phyloP scores from a whole-genome alignment of 768 basidiomycete species.

The Lepiota subincarnata region DNA sequence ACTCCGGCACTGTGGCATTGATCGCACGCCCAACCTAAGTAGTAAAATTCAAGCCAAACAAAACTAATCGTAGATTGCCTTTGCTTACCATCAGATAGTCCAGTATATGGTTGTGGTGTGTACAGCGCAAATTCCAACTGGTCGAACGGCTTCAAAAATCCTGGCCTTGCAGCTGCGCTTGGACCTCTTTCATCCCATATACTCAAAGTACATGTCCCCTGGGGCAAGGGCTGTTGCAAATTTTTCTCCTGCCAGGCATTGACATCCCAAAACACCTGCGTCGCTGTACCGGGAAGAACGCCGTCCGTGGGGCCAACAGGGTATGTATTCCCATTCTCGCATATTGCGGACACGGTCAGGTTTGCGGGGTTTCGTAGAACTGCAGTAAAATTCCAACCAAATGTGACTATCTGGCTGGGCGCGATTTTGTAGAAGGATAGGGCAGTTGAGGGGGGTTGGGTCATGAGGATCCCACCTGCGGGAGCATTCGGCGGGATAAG shows the following conservation, averaged over 20 bases:
- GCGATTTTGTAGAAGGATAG: conserved; percentile 85
- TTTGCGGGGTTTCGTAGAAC: conserved; percentile 58
- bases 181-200: conserved; percentile 76
- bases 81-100: conserved; percentile 31
- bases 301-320: conserved; percentile 71
- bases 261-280: conserved; percentile 69
- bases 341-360: conserved; percentile 73
- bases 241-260: conserved; percentile 58
- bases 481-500: conserved; percentile 11
- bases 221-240: conserved; percentile 62
- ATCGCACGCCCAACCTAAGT: conserved; percentile 10
- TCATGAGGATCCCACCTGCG: conserved; percentile 56
- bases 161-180: conserved; percentile 47
- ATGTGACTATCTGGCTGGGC: conserved; percentile 61
- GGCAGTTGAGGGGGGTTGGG: conserved; percentile 69
- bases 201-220: conserved; percentile 64
- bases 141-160: conserved; percentile 59
- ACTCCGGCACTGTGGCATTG: conserved; percentile 9
- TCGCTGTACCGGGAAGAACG: conserved; percentile 60
- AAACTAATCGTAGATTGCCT: too few species aligned
- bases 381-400: conserved; percentile 81
- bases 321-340: conserved; percentile 80
- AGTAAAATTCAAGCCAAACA: neutral
- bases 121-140: conserved; percentile 75
- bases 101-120: conserved; percentile 62